phyloP scores from a whole-genome alignment of 2,329 filamentous ascomycete species.

The Raffaelea deltoideospora region DNA sequence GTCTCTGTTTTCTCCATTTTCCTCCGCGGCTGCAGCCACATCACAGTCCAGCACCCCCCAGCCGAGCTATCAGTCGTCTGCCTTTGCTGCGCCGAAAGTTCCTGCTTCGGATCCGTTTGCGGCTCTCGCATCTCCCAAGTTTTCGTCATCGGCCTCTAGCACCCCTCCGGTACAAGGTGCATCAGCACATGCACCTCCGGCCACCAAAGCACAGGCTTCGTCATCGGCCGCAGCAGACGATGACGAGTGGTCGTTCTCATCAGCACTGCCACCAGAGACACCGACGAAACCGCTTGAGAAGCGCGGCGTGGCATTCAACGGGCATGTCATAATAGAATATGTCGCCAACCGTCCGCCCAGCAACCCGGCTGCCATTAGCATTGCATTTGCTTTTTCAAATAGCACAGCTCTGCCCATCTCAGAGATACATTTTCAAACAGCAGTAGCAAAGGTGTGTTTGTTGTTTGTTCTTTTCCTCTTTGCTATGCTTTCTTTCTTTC shows the following conservation, averaged over 20 bases:
- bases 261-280: slow-evolving; percentile 53
- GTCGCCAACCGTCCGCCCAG: slow-evolving; percentile 45
- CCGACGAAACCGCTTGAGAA: slow-evolving; percentile 39
- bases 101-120: slow-evolving; percentile 36
- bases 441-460: slow-evolving; percentile 83
- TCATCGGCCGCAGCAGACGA: slow-evolving; percentile 38
- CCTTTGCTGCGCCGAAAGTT: slow-evolving; percentile 26
- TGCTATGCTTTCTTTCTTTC: slow-evolving; percentile 2
- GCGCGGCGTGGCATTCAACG: slow-evolving; percentile 53
- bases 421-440: slow-evolving; percentile 79
- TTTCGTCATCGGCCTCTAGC: slow-evolving; percentile 20
- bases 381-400: slow-evolving; percentile 76
- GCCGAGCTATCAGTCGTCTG: slow-evolving; percentile 29
- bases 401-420: slow-evolving; percentile 54
- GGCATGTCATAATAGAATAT: slow-evolving; percentile 58
- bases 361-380: slow-evolving; percentile 42
- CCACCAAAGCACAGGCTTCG: no score
- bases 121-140: slow-evolving; percentile 26
- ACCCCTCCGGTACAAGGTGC: no score
- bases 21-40: slow-evolving; percentile 26
- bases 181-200: no score
- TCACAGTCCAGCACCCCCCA: slow-evolving; percentile 40
- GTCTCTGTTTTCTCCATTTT: slow-evolving; percentile 36
- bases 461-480: no score
- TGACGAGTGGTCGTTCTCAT: slow-evolving; percentile 90